Evolutionary conservation across 2,329 filamentous ascomycete genomes (phyloP).

Genomic region (Mycocentrospora acerina): DNA sequence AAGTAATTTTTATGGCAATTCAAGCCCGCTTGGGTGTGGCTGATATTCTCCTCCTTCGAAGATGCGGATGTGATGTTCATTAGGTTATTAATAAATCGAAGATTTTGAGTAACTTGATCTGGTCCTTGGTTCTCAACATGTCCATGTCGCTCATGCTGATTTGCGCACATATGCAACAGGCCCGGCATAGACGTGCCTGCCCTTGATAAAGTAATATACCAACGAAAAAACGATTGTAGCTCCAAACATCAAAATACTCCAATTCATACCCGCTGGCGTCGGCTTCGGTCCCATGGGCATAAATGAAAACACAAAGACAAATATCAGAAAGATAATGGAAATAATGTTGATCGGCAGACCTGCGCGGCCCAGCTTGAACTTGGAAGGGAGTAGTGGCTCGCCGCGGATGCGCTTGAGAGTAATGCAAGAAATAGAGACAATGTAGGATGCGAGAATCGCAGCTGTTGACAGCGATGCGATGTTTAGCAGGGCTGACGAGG

Average conservation of each 20-base stretch:
- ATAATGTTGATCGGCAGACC: constrained; percentile 47
- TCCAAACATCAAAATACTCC: constrained; percentile 47
- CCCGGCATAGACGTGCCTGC: constrained; percentile 42
- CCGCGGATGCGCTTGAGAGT: constrained; percentile 46
- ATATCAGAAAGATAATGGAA: constrained; percentile 42
- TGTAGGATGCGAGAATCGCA: constrained; percentile 22
- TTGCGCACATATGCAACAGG: constrained; percentile 23
- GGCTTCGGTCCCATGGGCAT: constrained; percentile 45
- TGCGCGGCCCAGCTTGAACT: constrained; percentile 49
- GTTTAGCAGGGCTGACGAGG: constrained; percentile 22
- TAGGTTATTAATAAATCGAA: too few species aligned
- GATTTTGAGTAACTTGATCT: too few species aligned
- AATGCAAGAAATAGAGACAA: constrained; percentile 50
- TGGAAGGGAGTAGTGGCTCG: constrained; percentile 46
- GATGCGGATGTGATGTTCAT: too few species aligned
- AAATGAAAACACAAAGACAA: constrained; percentile 47
- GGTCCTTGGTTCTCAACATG: too few species aligned
- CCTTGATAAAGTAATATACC: constrained; percentile 44
- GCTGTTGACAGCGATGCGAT: constrained; percentile 15
- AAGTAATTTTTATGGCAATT: too few species aligned
- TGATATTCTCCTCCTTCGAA: too few species aligned
- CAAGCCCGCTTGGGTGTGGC: too few species aligned
- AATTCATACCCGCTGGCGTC: constrained; percentile 50
- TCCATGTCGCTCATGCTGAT: too few species aligned
- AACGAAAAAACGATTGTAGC: constrained; percentile 45